phyloP scores from a whole-genome alignment of 2,329 filamentous ascomycete species.

The Fusarium duplospermum region DNA sequence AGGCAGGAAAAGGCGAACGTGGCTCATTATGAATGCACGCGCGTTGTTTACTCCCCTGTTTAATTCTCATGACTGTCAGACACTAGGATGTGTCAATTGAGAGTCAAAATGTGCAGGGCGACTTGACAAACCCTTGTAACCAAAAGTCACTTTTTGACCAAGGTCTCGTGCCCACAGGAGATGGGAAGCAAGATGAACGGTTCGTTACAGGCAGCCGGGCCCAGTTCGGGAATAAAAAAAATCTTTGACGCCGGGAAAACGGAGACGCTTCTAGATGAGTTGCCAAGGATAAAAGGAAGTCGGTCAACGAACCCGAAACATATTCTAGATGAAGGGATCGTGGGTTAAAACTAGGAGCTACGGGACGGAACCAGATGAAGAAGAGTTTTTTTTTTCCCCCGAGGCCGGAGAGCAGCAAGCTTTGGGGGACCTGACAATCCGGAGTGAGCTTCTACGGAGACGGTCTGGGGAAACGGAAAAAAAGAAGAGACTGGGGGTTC shows the following conservation, averaged over 20 bases:
- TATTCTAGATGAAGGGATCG: neutral
- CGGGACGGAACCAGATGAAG: neutral
- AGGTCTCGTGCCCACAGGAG: conserved; percentile 21
- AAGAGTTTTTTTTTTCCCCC: conserved; percentile 6
- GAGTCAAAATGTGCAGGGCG: neutral
- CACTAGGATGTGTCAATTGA: conserved; percentile 1
- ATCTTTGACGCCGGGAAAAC: conserved; percentile 25
- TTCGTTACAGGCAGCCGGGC: conserved; percentile 24
- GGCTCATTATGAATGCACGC: neutral
- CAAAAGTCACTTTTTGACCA: conserved; percentile 1
- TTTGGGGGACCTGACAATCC: conserved; percentile 22
- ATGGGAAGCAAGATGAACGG: conserved; percentile 27
- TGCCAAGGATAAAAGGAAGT: conserved; percentile 17
- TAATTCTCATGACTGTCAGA: conserved; percentile 25
- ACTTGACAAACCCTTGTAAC: conserved; percentile 24
- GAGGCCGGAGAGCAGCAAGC: conserved; percentile 24
- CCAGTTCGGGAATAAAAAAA: conserved; percentile 34
- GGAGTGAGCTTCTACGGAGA: conserved; percentile 27
- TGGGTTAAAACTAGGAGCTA: neutral
- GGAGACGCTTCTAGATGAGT: conserved; percentile 19
- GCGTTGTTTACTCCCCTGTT: conserved; percentile 7
- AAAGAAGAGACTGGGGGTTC: conserved; percentile 19
- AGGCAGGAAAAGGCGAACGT: neutral
- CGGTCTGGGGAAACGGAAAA: conserved; percentile 41
- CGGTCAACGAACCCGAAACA: conserved; percentile 8